Evolutionary conservation across 164 flowering plant genomes (phyloP).

Genomic region (Kingdonia uniflora): DNA sequence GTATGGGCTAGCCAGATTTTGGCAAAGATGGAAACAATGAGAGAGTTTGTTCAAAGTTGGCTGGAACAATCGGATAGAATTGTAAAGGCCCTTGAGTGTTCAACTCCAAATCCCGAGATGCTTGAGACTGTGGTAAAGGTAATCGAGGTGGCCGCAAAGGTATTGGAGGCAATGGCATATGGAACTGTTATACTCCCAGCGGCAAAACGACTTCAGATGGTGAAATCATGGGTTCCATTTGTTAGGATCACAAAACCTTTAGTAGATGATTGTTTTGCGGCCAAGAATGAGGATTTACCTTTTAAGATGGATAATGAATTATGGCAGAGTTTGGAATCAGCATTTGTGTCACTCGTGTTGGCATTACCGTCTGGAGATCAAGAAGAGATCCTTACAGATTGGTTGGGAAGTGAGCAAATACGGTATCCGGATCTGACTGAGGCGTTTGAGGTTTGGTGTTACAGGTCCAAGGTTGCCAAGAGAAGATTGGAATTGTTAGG

Average conservation of each 20-base stretch:
- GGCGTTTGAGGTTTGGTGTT: constrained; percentile 97
- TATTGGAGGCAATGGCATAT: constrained; percentile 70
- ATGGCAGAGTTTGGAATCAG: constrained; percentile 73
- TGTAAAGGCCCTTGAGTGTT: constrained; percentile 25
- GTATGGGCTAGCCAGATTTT: constrained; percentile 75
- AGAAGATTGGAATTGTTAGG: constrained; percentile 39
- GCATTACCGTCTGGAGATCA: constrained; percentile 78
- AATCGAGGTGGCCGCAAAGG: constrained; percentile 58
- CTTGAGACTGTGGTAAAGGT: constrained; percentile 38
- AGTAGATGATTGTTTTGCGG: constrained; percentile 27
- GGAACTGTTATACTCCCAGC: constrained; percentile 66
- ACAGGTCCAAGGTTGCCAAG: constrained; percentile 79
- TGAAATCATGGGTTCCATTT: constrained; percentile 83
- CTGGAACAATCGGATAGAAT: constrained; percentile 51
- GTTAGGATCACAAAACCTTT: constrained; percentile 48
- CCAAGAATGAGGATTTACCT: constrained; percentile 25
- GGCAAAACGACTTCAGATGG: constrained; percentile 50
- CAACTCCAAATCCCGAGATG: constrained; percentile 16
- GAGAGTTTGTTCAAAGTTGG: constrained; percentile 68
- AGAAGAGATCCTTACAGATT: constrained; percentile 72
- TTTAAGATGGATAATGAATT: constrained; percentile 49
- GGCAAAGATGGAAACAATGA: constrained; percentile 54
- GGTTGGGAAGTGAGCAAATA: constrained; percentile 52
- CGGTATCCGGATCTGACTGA: constrained; percentile 83
- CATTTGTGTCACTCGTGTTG: constrained; percentile 65